A percentile compares a stretch with the other conserved stretches of the same genome.
phyloP scores from a whole-genome alignment of 2,329 filamentous ascomycete genomes.

The Hypoxylon sp. region DNA sequence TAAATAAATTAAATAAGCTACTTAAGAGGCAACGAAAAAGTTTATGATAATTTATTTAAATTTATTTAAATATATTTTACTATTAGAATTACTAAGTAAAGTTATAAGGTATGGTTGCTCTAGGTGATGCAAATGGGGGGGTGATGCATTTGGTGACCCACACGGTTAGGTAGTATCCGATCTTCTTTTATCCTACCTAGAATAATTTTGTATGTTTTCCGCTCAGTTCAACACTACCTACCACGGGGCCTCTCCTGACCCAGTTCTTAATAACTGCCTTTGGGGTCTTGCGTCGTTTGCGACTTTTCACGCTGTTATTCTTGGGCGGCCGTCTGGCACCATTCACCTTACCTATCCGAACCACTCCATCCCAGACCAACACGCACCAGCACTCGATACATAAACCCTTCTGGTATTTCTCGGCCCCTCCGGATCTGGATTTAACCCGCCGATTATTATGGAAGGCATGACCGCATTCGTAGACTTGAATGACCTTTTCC shows the following conservation, averaged over 20 bases:
- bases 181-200: not conserved
- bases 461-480: slow-evolving; percentile 34
- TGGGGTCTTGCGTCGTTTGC: not conserved
- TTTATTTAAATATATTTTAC: not conserved
- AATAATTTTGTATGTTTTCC: slow-evolving; percentile 10
- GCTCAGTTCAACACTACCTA: slow-evolving; percentile 8
- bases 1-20: not conserved
- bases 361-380: slow-evolving; percentile 20
- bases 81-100: too few species aligned
- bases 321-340: slow-evolving; percentile 9
- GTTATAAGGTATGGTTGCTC: too few species aligned
- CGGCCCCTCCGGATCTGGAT: not conserved
- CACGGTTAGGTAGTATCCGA: too few species aligned
- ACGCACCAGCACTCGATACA: slow-evolving; percentile 25
- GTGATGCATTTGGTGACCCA: too few species aligned
- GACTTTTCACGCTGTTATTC: not conserved
- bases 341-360: slow-evolving; percentile 26
- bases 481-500: slow-evolving; percentile 3
- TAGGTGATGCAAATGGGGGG: too few species aligned
- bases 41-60: not conserved
- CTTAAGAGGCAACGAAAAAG: not conserved
- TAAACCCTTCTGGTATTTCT: slow-evolving; percentile 17
- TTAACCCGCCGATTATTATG: not conserved
- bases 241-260: slow-evolving; percentile 18
- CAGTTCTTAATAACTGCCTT: slow-evolving; percentile 3